Evolutionary conservation across 2,329 filamentous ascomycete species (phyloP), one percentile per base, ranked within the genome.

Genomic region (Septoria petroselini): DNA sequence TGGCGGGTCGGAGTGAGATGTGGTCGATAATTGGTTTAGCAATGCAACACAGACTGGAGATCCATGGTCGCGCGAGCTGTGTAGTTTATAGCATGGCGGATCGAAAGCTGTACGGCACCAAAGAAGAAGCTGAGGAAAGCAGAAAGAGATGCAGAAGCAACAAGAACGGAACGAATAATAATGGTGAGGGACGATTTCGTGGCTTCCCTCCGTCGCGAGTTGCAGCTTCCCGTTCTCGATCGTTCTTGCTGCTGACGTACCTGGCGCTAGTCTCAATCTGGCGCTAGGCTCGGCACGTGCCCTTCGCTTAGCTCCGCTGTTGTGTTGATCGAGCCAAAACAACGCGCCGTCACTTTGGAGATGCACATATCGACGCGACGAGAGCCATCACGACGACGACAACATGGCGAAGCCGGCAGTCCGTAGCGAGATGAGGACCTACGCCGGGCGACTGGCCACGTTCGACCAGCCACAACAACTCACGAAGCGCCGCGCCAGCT

Each of bases 391-490:
- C 12, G 27, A 35, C 23, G n/a, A 40, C 40, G 31, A 41, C 34
- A 54, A 34, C n/a, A 68, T 69, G 65, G 55, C 60, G 17, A 18
- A 44, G 41, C 49, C 66, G 75, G 79, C 70, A 14, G 35, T 40
- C 25, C 38, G 33, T 11, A 47, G 43, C 35, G 70, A 70, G 52
- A 76, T 80, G 72, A 74, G 78, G 59, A 86, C 85, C 12, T 84
- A 83, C 58, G 83, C 89, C 58, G 85, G 83, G 61, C 88, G 93
- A 40, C 72, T 96, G 29, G 83, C 83, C 25, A 91, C 89, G 8
- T 98, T 97, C 69, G 79, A 86, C 42, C 75, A 75, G 46, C 70
- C 80, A 2, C 78, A 86, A 47, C 77, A 80, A 9, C 72, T 79
- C 30, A 72, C 78, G 33, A 88, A 88, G 68, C 83, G 88, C 62